Conservation (phyloP, 2,329 filamentous ascomycete genomes). For the Waltergamsia citrina region DNA sequence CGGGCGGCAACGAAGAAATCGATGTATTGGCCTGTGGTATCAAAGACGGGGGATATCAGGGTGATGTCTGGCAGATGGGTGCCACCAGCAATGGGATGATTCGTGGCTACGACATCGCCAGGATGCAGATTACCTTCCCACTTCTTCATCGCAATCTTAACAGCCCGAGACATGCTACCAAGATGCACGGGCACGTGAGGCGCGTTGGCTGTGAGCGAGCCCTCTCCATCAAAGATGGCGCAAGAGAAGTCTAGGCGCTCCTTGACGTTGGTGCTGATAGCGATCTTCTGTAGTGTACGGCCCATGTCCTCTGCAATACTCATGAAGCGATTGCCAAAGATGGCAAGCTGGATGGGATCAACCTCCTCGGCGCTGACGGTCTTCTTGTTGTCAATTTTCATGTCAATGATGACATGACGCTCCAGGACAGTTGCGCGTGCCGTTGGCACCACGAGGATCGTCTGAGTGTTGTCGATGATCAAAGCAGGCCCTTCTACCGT, state of each 20-base stretch:
- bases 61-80: conserved; percentile 29
- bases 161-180: conserved; percentile 66
- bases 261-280: conserved; percentile 66
- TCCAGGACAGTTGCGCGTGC: conserved; percentile 15
- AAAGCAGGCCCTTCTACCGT: conserved; percentile 58
- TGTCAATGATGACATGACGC: conserved; percentile 48
- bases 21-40: conserved; percentile 12
- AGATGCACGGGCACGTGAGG: conserved; percentile 67
- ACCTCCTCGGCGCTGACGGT: conserved; percentile 15
- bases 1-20: conserved; percentile 17
- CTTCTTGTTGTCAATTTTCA: conserved; percentile 14
- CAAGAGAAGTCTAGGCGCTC: too few relatives aligned
- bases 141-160: conserved; percentile 50
- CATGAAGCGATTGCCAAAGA: conserved; percentile 74
- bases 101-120: conserved; percentile 22
- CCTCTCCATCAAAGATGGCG: conserved; percentile 66
- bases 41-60: conserved; percentile 17
- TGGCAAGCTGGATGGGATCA: conserved; percentile 47
- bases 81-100: conserved; percentile 17
- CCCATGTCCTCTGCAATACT: conserved; percentile 76
- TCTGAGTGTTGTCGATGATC: conserved; percentile 61
- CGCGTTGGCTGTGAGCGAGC: conserved; percentile 61
- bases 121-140: conserved; percentile 38
- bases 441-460: conserved; percentile 52
- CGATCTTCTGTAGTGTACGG: conserved; percentile 63